Conservation (phyloP, 2,329 filamentous ascomycete genomes). For the Nemania abortiva region DNA sequence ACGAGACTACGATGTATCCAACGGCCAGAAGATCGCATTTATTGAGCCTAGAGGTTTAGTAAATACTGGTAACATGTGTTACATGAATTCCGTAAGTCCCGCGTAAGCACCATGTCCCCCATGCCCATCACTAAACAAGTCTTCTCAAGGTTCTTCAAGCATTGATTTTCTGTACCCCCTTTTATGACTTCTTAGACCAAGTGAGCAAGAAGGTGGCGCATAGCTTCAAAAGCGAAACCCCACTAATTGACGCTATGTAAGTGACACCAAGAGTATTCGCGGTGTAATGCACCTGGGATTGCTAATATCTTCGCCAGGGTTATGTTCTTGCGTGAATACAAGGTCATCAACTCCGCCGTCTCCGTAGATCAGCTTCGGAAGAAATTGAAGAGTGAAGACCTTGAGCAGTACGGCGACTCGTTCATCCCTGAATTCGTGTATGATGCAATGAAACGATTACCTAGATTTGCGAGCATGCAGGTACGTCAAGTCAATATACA, state of each 20-base stretch:
- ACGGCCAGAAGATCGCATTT: conserved; percentile 77
- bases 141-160: conserved; percentile 88
- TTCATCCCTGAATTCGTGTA: conserved; percentile 97
- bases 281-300: neutral
- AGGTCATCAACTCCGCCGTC: conserved; percentile 81
- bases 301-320: conserved; percentile 69
- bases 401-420: conserved; percentile 90
- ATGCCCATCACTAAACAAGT: neutral
- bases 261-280: conserved; percentile 51
- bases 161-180: conserved; percentile 91
- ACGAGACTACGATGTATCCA: conserved; percentile 75
- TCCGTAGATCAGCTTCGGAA: conserved; percentile 79
- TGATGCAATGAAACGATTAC: conserved; percentile 86
- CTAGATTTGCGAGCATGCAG: conserved; percentile 92
- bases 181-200: conserved; percentile 93
- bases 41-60: conserved; percentile 93
- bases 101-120: neutral
- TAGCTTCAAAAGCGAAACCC: conserved; percentile 95
- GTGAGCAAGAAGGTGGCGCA: conserved; percentile 85
- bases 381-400: conserved; percentile 81
- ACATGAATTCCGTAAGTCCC: conserved; percentile 96
- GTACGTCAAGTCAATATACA: conserved; percentile 62
- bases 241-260: conserved; percentile 92
- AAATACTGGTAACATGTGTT: conserved; percentile 99
- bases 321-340: conserved; percentile 95